Conservation (phyloP, 345 rosid species). For the Bruguiera parviflora region DNA sequence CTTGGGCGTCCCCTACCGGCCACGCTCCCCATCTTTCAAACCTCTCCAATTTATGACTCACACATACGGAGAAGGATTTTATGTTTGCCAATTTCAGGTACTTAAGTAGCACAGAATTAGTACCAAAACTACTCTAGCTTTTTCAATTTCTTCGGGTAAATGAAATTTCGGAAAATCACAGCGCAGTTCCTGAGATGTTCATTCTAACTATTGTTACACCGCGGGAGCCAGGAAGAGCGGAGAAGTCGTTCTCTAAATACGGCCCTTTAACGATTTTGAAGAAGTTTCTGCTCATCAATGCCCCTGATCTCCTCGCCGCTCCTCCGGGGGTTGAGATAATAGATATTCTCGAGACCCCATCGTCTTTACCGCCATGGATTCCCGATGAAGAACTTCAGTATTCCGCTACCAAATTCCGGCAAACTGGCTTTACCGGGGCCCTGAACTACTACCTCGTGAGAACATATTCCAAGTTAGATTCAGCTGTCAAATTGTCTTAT, state of each 20-base stretch:
- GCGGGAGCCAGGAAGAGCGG: constrained; percentile 30
- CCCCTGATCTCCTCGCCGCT: constrained; percentile 29
- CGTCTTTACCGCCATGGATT: constrained; percentile 24
- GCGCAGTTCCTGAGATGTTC: background rate
- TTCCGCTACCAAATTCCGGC: constrained; percentile 26
- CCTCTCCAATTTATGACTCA: constrained; percentile 4
- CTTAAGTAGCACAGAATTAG: constrained; percentile 15
- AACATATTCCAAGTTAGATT: too few species aligned
- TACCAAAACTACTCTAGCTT: background rate
- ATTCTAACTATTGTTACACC: background rate
- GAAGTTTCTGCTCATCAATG: constrained; percentile 26
- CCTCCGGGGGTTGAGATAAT: constrained; percentile 27
- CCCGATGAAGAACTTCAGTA: constrained; percentile 29
- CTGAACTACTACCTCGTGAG: constrained; percentile 32
- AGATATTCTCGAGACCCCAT: constrained; percentile 29
- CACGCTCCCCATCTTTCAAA: constrained; percentile 11
- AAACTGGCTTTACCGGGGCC: constrained; percentile 17
- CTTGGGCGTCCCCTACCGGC: background rate
- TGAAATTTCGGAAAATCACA: background rate
- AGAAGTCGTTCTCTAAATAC: constrained; percentile 31
- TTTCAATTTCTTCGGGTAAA: too few species aligned
- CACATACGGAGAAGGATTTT: constrained; percentile 26
- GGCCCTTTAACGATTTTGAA: constrained; percentile 26
- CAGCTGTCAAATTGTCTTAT: too few species aligned
- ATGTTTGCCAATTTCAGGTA: constrained; percentile 27